Percentiles rank a stretch among this genome's conserved stretches.
phyloP scores from a whole-genome alignment of 2,329 filamentous ascomycete species.

The Trichoderma sp. region DNA sequence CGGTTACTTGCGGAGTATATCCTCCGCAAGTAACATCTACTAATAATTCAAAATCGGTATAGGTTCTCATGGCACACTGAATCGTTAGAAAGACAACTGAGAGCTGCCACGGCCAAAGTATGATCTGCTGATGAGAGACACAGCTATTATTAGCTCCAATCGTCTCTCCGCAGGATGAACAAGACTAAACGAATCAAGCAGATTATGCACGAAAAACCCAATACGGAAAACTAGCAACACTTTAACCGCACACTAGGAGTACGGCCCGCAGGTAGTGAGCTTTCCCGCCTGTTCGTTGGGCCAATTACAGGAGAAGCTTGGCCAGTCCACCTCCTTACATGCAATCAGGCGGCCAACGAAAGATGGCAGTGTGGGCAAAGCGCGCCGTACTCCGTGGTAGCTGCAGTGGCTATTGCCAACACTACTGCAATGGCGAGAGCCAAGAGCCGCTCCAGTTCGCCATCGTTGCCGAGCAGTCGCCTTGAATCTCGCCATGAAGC shows the following conservation, averaged over 20 bases:
- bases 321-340: neutral
- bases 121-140: neutral
- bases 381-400: neutral
- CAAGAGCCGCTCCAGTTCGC: conserved; percentile 1
- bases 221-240: conserved; percentile 4
- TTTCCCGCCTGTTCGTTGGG: neutral
- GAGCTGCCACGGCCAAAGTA: neutral
- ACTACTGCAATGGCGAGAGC: neutral
- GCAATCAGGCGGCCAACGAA: conserved; percentile 1
- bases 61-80: neutral
- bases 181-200: conserved; percentile 9
- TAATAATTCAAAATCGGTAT: neutral
- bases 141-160: conserved; percentile 9
- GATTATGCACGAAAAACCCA: conserved; percentile 11
- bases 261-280: conserved; percentile 3
- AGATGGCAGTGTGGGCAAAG: neutral
- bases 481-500: neutral
- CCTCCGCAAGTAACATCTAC: neutral
- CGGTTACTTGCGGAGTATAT: neutral
- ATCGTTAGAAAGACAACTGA: neutral
- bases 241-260: conserved; percentile 18
- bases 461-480: neutral
- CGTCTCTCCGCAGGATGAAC: conserved; percentile 5
- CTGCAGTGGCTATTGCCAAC: neutral
- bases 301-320: neutral